Evolutionary conservation across 192 early-diverging fungal species (phyloP).

Genomic region (Rhizoclosmatium globosum): DNA sequence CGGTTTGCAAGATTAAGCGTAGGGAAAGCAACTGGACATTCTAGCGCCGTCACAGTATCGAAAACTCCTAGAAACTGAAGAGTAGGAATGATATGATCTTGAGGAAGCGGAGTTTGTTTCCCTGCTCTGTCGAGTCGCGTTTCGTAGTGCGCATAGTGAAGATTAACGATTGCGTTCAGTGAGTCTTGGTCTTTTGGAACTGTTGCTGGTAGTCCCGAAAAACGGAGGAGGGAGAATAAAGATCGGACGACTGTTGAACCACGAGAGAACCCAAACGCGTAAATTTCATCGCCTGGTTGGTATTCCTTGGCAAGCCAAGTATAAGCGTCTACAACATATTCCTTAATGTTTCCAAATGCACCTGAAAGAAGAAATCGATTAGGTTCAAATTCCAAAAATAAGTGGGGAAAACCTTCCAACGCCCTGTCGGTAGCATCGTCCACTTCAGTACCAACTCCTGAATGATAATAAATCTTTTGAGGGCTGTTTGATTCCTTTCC

Average conservation of each 20-base stretch:
- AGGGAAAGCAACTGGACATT: slow-evolving; percentile 19
- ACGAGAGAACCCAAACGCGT: slow-evolving; percentile 35
- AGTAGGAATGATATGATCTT: slow-evolving; percentile 15
- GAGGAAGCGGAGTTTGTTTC: neutral
- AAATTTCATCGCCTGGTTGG: slow-evolving; percentile 33
- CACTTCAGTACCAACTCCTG: slow-evolving; percentile 29
- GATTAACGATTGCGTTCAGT: neutral
- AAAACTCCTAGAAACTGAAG: slow-evolving; percentile 33
- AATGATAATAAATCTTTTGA: slow-evolving; percentile 35
- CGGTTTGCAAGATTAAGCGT: neutral
- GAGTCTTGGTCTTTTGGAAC: neutral
- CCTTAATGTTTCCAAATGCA: slow-evolving; percentile 32
- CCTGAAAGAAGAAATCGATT: slow-evolving; percentile 3
- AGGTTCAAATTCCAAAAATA: neutral
- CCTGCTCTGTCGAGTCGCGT: neutral
- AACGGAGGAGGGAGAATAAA: slow-evolving; percentile 36
- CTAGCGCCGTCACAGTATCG: slow-evolving; percentile 31
- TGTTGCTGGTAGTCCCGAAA: neutral
- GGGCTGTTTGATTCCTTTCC: neutral
- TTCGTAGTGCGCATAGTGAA: slow-evolving; percentile 23
- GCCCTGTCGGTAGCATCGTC: neutral
- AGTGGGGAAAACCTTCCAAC: slow-evolving; percentile 12
- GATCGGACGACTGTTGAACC: slow-evolving; percentile 39
- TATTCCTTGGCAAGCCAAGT: slow-evolving; percentile 34
- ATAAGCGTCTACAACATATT: slow-evolving; percentile 34